Conservation (phyloP, 1,284 basidiomycete genomes). For the Sanghuangporus baumii region DNA sequence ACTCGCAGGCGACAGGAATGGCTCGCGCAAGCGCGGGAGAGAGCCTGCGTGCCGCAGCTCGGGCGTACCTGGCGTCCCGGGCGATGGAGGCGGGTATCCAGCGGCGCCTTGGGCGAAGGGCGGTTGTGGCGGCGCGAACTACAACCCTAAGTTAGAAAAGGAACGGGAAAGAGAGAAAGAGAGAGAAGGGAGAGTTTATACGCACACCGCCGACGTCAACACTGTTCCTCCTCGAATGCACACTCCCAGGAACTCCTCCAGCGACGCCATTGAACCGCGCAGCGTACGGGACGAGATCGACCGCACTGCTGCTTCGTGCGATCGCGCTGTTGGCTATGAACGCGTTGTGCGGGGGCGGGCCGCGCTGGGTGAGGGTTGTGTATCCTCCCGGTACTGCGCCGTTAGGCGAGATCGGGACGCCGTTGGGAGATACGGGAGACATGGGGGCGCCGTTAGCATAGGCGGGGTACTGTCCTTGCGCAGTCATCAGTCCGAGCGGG, state of each 20-base stretch:
- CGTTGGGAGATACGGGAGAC: background rate
- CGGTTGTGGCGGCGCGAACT: slow-evolving; percentile 10
- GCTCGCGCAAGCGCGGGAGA: slow-evolving; percentile 42
- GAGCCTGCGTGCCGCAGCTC: slow-evolving; percentile 10
- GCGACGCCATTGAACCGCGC: slow-evolving; percentile 5
- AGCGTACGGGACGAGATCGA: slow-evolving; percentile 12
- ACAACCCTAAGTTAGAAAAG: background rate
- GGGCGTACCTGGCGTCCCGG: slow-evolving; percentile 10
- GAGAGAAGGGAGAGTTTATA: background rate
- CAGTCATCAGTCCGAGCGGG: background rate
- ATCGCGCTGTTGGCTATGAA: slow-evolving; percentile 17
- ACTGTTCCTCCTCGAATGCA: background rate
- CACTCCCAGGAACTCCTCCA: background rate
- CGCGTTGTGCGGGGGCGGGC: slow-evolving; percentile 10
- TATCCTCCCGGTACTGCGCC: background rate
- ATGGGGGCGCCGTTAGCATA: background rate
- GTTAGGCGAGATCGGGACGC: background rate
- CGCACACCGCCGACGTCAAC: background rate
- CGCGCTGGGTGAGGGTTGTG: background rate
- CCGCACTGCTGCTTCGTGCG: slow-evolving; percentile 10
- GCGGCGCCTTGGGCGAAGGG: slow-evolving; percentile 7
- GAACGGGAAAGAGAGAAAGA: background rate
- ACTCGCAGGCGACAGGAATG: slow-evolving; percentile 63
- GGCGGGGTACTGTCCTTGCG: background rate
- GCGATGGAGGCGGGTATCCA: slow-evolving; percentile 8